Evolutionary conservation across 371 early-diverging fungal genomes (phyloP).

Genomic region (Mucor racemosus): DNA sequence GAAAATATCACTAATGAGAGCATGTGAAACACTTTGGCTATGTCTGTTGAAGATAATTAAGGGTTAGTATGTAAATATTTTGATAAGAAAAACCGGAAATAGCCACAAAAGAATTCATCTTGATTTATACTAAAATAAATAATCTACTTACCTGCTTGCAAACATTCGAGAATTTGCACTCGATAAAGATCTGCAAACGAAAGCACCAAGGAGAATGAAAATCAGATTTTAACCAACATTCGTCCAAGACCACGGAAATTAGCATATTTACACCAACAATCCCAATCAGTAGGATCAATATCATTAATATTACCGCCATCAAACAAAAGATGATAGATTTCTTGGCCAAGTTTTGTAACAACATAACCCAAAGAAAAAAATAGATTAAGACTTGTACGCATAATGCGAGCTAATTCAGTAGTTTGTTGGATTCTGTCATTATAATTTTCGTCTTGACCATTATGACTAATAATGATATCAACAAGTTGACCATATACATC

Average conservation of each 20-base stretch:
- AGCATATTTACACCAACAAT: constrained; percentile 88
- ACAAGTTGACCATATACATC: constrained; percentile 82
- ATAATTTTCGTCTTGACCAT: constrained; percentile 83
- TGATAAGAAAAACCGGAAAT: too few relatives aligned
- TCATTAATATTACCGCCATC: constrained; percentile 75
- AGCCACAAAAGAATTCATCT: too few relatives aligned
- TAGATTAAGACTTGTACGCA: constrained; percentile 74
- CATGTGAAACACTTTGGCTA: too few relatives aligned
- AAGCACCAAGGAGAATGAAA: too few relatives aligned
- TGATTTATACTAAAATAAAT: too few relatives aligned
- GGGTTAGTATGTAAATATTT: too few relatives aligned
- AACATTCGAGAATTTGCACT: too few relatives aligned
- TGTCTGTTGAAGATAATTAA: too few relatives aligned
- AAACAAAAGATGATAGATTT: constrained; percentile 69
- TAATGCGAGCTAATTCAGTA: constrained; percentile 77
- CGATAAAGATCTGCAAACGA: too few relatives aligned
- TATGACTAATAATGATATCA: constrained; percentile 87
- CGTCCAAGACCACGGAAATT: constrained; percentile 80
- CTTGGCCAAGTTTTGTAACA: constrained; percentile 74
- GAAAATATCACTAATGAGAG: too few relatives aligned
- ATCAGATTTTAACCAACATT: too few relatives aligned
- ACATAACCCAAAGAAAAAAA: constrained; percentile 85
- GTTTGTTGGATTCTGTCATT: constrained; percentile 81
- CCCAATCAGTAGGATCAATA: constrained; percentile 77
- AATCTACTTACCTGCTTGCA: too few relatives aligned